These are phyloP conservation scores for Hippophae gyantsensis DNA, from an alignment of 306 rosid genomes.

Conservation along the genomic window DNA sequence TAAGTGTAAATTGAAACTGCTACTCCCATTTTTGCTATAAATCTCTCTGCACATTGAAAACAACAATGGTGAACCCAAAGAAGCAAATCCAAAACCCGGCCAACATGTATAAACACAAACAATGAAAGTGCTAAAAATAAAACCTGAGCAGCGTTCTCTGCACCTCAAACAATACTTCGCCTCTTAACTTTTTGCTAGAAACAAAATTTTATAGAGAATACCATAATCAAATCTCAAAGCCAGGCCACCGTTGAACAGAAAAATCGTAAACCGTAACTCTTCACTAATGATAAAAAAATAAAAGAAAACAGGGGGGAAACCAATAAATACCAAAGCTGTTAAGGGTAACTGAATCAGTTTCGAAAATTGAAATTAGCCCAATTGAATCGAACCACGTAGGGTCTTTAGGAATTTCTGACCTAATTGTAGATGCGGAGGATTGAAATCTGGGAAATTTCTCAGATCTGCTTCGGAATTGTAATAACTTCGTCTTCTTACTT, in stretches of 20 bases:
- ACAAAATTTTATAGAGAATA: not conserved
- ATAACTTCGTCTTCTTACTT: not conserved
- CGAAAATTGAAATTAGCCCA: not conserved
- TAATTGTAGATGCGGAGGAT: not conserved
- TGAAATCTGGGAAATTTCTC: not conserved
- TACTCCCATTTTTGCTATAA: constrained; percentile 40
- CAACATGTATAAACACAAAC: not conserved
- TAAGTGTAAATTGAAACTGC: constrained; percentile 47
- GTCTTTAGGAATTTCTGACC: not conserved
- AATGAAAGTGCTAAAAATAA: not conserved
- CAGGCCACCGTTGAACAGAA: not conserved
- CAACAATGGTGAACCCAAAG: not conserved
- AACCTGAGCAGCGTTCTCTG: constrained; percentile 15
- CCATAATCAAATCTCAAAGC: not conserved
- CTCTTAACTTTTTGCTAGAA: not conserved
- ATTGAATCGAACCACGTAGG: not conserved
- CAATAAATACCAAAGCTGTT: no score
- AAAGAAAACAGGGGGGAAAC: no score
- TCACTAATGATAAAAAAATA: not conserved
- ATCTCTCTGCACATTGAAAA: constrained; percentile 3
- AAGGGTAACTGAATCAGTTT: not conserved
- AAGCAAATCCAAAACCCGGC: not conserved
- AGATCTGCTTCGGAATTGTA: constrained; percentile 21
- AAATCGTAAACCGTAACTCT: constrained; percentile 8
- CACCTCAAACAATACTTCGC: not conserved